A percentile compares a stretch with the other conserved stretches of the same genome.
phyloP scores from a whole-genome alignment of 768 basidiomycete genomes.

The Podaxis sp. region DNA sequence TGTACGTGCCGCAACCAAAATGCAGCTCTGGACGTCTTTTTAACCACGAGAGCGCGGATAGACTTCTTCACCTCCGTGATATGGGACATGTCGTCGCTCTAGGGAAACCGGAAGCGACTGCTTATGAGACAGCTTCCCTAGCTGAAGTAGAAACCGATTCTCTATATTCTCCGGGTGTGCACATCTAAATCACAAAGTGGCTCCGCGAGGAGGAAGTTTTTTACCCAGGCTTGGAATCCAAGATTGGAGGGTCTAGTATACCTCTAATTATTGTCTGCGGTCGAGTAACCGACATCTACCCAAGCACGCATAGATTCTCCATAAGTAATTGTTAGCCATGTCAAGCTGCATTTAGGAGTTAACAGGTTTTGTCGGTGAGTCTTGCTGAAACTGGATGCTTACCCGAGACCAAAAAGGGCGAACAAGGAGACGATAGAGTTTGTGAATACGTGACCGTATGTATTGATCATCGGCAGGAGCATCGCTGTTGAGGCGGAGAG shows the following conservation, averaged over 20 bases:
- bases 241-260: background rate
- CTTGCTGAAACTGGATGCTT: constrained; percentile 17
- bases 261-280: background rate
- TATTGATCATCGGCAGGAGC: constrained; percentile 51
- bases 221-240: no score
- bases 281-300: constrained; percentile 10
- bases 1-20: no score
- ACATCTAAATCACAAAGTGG: no score
- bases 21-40: no score
- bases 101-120: no score
- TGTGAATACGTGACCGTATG: constrained; percentile 45
- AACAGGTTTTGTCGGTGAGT: background rate
- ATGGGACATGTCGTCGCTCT: no score
- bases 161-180: no score
- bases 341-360: constrained; percentile 30
- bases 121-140: no score
- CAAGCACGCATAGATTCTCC: constrained; percentile 40
- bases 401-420: constrained; percentile 49
- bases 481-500: constrained; percentile 37
- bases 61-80: no score
- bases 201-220: no score
- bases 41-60: no score
- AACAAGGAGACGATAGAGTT: constrained; percentile 41
- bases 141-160: no score
- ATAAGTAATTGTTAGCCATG: constrained; percentile 50